A percentile compares a stretch with the other conserved stretches of the same genome.
Evolutionary conservation across 2,329 filamentous ascomycete species (phyloP).

Genomic region (Xylogone sp.): DNA sequence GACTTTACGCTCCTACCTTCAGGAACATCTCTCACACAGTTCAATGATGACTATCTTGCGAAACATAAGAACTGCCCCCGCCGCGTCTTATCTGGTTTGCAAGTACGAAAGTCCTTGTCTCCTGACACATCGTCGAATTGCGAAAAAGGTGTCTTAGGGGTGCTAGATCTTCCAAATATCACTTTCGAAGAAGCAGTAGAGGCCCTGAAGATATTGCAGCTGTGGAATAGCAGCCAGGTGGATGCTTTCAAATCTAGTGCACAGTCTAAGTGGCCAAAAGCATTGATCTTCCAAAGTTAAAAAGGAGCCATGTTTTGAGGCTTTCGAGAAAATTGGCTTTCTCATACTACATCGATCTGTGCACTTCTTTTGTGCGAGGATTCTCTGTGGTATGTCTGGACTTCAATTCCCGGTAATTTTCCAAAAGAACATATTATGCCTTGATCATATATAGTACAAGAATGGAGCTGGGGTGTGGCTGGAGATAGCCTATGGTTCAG

Average conservation of each 20-base stretch:
- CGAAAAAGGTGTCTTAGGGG: conserved; percentile 60
- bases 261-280: conserved; percentile 38
- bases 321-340: background rate
- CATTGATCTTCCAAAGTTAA: conserved; percentile 14
- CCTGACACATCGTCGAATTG: conserved; percentile 49
- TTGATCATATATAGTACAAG: background rate
- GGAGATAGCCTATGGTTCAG: background rate
- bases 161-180: conserved; percentile 47
- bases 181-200: conserved; percentile 53
- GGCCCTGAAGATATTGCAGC: conserved; percentile 45
- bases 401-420: background rate
- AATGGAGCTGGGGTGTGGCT: background rate
- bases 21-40: conserved; percentile 54
- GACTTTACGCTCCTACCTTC: conserved; percentile 61
- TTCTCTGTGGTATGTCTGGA: background rate
- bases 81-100: conserved; percentile 62
- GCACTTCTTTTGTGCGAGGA: background rate
- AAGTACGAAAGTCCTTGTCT: conserved; percentile 55
- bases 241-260: conserved; percentile 47
- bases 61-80: conserved; percentile 58
- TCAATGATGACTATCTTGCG: conserved; percentile 63
- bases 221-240: conserved; percentile 47
- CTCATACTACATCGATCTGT: background rate
- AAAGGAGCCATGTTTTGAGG: background rate
- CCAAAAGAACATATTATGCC: background rate